Conservation (phyloP, 2,329 filamentous ascomycete genomes). For the Aspergillus pseudoviridinutans region DNA sequence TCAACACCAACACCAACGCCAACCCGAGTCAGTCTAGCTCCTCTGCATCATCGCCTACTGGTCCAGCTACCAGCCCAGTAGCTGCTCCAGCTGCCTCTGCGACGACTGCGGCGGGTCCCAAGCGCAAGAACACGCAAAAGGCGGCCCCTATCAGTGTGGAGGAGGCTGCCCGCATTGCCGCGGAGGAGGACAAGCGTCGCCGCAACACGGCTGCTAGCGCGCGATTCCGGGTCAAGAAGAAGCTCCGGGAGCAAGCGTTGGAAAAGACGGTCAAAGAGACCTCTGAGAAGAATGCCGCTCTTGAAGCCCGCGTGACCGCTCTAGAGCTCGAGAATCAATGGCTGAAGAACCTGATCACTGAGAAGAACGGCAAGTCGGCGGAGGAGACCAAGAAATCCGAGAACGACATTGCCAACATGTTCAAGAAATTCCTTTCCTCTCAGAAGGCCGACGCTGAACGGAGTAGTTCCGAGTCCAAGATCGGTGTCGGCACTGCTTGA, state of each 20-base stretch:
- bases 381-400: conserved; percentile 43
- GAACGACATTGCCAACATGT: conserved; percentile 38
- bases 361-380: conserved; percentile 59
- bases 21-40: conserved; percentile 15
- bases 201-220: conserved; percentile 86
- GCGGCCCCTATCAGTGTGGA: conserved; percentile 53
- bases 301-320: conserved; percentile 70
- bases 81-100: conserved; percentile 15
- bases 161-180: conserved; percentile 67
- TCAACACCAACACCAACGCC: conserved; percentile 14
- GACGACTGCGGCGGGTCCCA: conserved; percentile 21
- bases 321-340: conserved; percentile 79
- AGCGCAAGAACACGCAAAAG: conserved; percentile 38
- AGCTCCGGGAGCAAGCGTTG: conserved; percentile 83
- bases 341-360: conserved; percentile 74
- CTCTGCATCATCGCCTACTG: conserved; percentile 9
- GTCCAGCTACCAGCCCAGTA: conserved; percentile 14
- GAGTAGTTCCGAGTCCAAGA: conserved; percentile 31
- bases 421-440: conserved; percentile 37
- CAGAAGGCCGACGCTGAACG: conserved; percentile 26
- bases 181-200: conserved; percentile 86
- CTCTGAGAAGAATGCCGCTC: conserved; percentile 68
- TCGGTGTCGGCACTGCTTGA: conserved; percentile 27
- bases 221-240: conserved; percentile 95
- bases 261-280: conserved; percentile 80